Percentiles rank a stretch among this genome's conserved stretches.
Evolutionary conservation across 2,329 filamentous ascomycete genomes (phyloP).

Genomic region (Madurella mycetomatis): DNA sequence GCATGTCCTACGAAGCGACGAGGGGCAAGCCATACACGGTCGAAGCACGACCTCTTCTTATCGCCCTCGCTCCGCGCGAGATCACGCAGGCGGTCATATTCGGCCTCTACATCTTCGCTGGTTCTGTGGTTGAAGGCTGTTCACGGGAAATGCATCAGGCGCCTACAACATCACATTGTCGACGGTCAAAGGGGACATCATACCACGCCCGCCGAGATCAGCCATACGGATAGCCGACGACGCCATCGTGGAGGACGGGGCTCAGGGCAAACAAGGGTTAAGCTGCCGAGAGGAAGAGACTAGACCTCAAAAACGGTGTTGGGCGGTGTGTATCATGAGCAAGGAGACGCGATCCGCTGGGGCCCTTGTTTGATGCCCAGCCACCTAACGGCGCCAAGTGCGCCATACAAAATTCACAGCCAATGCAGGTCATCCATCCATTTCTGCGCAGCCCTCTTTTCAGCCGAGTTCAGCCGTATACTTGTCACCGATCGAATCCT

Average conservation of each 20-base stretch:
- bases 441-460: no score
- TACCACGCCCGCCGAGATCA: constrained; percentile 43
- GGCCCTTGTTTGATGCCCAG: background rate
- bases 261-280: background rate
- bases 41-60: constrained; percentile 74
- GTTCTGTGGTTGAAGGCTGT: constrained; percentile 72
- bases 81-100: constrained; percentile 88
- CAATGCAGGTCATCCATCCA: no score
- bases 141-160: constrained; percentile 6
- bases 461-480: no score
- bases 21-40: constrained; percentile 49
- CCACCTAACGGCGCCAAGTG: background rate
- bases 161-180: constrained; percentile 6
- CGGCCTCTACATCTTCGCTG: constrained; percentile 65
- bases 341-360: no score
- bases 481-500: no score
- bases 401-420: no score
- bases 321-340: no score
- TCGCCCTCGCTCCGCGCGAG: constrained; percentile 75
- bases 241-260: constrained; percentile 17
- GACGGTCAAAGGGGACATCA: constrained; percentile 21
- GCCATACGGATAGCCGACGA: constrained; percentile 38
- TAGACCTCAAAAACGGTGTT: background rate
- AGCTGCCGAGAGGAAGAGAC: background rate
- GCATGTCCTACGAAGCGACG: background rate